A percentile compares a stretch with the other conserved stretches of the same genome.
phyloP scores from a whole-genome alignment of 495 filamentous ascomycete species.

The Tuber borchii region DNA sequence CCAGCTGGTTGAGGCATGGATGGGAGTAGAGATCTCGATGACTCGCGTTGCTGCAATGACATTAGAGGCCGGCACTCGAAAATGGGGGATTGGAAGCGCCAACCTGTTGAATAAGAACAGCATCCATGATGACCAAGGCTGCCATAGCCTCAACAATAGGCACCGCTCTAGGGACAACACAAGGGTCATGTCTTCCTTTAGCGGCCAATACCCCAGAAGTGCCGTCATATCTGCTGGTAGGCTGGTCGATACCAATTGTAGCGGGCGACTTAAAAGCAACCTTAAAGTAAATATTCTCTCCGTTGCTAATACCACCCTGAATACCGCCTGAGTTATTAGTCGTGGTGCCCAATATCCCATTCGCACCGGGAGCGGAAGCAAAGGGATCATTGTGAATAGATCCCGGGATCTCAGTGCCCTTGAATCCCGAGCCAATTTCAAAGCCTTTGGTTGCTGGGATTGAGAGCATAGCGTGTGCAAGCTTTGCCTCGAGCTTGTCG shows the following conservation, averaged over 20 bases:
- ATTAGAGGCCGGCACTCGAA: conserved; percentile 7
- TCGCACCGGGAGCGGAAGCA: conserved; percentile 50
- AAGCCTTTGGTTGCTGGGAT: conserved; percentile 97
- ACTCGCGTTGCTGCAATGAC: conserved; percentile 40
- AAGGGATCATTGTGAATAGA: conserved; percentile 94
- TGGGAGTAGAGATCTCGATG: conserved; percentile 51
- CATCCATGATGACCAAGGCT: conserved; percentile 82
- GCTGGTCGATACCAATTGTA: conserved; percentile 88
- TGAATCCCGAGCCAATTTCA: conserved; percentile 91
- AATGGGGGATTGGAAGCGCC: conserved; percentile 13
- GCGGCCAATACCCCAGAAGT: conserved; percentile 74
- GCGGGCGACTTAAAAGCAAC: conserved; percentile 94
- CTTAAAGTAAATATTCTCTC: conserved; percentile 88
- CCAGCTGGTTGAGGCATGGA: conserved; percentile 44
- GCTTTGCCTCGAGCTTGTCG: conserved; percentile 89
- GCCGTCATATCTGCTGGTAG: conserved; percentile 71
- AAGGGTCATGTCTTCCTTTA: conserved; percentile 94
- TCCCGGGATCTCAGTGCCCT: conserved; percentile 77
- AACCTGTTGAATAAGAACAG: conserved; percentile 78
- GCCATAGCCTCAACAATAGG: conserved; percentile 98
- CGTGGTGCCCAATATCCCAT: conserved; percentile 64
- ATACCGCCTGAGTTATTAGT: conserved; percentile 97
- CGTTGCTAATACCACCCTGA: conserved; percentile 95
- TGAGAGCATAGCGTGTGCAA: conserved; percentile 93
- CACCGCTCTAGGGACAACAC: conserved; percentile 86